A percentile compares a stretch with the other conserved stretches of the same genome.
Evolutionary conservation across 2,329 filamentous ascomycete genomes (phyloP).

Genomic region (Bipolaris oryzae): DNA sequence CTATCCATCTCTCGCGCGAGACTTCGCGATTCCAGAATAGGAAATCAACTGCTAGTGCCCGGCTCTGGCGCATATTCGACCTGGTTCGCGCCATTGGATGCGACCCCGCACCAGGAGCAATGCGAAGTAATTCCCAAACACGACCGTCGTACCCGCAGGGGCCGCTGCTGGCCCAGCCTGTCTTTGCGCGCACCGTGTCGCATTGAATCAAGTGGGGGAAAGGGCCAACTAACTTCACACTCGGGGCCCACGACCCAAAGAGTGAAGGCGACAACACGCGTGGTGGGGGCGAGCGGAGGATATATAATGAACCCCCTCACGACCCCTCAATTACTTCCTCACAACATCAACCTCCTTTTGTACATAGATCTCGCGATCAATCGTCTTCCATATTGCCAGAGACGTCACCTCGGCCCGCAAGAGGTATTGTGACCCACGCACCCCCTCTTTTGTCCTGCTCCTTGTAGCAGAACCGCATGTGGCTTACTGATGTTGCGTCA

Average conservation of each 20-base stretch:
- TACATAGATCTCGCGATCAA: slow-evolving; percentile 19
- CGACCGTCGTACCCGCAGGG: slow-evolving; percentile 36
- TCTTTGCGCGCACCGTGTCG: slow-evolving; percentile 21
- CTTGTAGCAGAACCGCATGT: slow-evolving; percentile 6
- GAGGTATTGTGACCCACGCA: slow-evolving; percentile 35
- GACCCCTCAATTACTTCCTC: slow-evolving; percentile 28
- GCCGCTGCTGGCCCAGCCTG: slow-evolving; percentile 26
- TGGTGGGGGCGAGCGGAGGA: slow-evolving; percentile 22
- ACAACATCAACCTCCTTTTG: slow-evolving; percentile 23
- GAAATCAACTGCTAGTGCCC: slow-evolving; percentile 21
- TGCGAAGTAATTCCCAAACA: slow-evolving; percentile 42
- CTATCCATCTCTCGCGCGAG: slow-evolving; percentile 23
- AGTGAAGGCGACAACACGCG: slow-evolving; percentile 22
- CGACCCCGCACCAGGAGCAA: slow-evolving; percentile 44
- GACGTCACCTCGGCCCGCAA: slow-evolving; percentile 34
- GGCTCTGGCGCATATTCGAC: slow-evolving; percentile 26
- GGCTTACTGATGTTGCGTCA: slow-evolving; percentile 39
- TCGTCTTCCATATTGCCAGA: slow-evolving; percentile 7
- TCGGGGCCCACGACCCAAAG: slow-evolving; percentile 29
- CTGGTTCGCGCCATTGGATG: slow-evolving; percentile 41
- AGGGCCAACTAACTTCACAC: slow-evolving; percentile 6
- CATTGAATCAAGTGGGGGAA: slow-evolving; percentile 45
- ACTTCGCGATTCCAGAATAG: slow-evolving; percentile 19
- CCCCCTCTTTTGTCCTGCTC: slow-evolving; percentile 18
- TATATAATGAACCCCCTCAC: slow-evolving; percentile 41